Percentiles rank a stretch among this genome's conserved stretches.
These are phyloP conservation scores for Phytophthora sp. DNA, from an alignment of 352 stramenopile genomes.

Conservation along the genomic window DNA sequence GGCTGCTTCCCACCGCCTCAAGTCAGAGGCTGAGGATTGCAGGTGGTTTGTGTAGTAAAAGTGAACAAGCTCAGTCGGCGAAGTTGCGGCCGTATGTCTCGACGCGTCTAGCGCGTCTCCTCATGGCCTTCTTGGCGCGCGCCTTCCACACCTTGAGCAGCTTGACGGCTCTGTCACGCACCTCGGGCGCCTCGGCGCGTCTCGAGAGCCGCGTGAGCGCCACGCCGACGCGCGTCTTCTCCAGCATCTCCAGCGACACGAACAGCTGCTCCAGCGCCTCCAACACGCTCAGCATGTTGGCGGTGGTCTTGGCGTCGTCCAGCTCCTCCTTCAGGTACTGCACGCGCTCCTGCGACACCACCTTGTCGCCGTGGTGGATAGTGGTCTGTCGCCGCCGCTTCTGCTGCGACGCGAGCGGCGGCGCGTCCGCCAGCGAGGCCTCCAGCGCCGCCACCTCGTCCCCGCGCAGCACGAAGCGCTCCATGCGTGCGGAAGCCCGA, in stretches of 20 bases:
- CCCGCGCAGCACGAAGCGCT: conserved; percentile 66
- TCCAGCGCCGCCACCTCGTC: conserved; percentile 44
- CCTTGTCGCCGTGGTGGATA: conserved; percentile 73
- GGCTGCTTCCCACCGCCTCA: not conserved
- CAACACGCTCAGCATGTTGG: conserved; percentile 55
- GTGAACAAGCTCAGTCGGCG: conserved; percentile 47
- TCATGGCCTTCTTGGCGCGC: conserved; percentile 72
- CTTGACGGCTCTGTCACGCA: conserved; percentile 42
- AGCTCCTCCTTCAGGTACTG: conserved; percentile 72
- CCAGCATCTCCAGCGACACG: conserved; percentile 83
- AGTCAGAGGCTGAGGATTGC: not conserved
- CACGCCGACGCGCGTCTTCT: conserved; percentile 66
- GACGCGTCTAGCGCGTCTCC: conserved; percentile 56
- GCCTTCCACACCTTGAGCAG: conserved; percentile 72
- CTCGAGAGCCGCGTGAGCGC: conserved; percentile 41
- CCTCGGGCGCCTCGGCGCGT: conserved; percentile 37
- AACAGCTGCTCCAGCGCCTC: conserved; percentile 68
- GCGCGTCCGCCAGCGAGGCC: conserved; percentile 11
- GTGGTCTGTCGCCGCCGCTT: conserved; percentile 64
- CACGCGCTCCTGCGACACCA: conserved; percentile 72
- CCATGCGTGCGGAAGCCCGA: conserved; percentile 37
- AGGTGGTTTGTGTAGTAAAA: conserved; percentile 1
- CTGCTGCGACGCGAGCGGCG: conserved; percentile 5
- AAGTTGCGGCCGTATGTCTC: conserved; percentile 77
- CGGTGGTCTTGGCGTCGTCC: conserved; percentile 52